Evolutionary conservation across 2,329 filamentous ascomycete genomes (phyloP).

Genomic region (Fusarium musae): DNA sequence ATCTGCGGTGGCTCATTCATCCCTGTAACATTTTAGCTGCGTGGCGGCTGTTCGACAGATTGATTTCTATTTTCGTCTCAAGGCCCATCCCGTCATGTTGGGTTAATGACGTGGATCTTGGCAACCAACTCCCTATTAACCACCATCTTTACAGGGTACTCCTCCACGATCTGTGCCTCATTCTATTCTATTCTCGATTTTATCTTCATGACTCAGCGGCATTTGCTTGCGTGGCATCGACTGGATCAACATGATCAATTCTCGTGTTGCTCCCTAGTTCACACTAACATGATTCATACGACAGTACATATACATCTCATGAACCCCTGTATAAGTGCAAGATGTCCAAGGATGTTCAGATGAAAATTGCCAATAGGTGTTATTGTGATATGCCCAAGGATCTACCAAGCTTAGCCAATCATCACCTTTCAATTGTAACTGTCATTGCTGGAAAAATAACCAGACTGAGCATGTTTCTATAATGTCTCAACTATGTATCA

Average conservation of each 20-base stretch:
- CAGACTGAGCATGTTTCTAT: not conserved
- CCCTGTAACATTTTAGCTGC: constrained; percentile 30
- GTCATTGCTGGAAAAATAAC: not conserved
- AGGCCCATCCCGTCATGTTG: constrained; percentile 12
- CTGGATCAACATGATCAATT: not conserved
- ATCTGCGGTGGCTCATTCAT: constrained; percentile 8
- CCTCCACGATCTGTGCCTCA: not conserved
- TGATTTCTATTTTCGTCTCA: constrained; percentile 28
- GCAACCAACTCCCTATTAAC: not conserved
- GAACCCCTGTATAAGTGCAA: constrained; percentile 16
- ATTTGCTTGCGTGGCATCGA: constrained; percentile 18
- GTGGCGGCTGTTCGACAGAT: not conserved
- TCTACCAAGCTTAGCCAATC: not conserved
- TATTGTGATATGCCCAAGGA: not conserved
- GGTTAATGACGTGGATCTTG: constrained; percentile 16
- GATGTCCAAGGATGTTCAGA: not conserved
- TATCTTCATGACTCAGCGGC: not conserved
- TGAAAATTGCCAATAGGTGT: not conserved
- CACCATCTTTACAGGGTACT: not conserved
- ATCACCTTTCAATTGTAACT: no score
- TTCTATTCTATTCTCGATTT: not conserved
- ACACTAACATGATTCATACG: not conserved
- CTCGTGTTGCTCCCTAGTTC: constrained; percentile 12
- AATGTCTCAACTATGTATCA: not conserved
- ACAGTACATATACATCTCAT: not conserved